phyloP scores from a whole-genome alignment of 1,284 basidiomycete species.

The Sphagnurus paluster region DNA sequence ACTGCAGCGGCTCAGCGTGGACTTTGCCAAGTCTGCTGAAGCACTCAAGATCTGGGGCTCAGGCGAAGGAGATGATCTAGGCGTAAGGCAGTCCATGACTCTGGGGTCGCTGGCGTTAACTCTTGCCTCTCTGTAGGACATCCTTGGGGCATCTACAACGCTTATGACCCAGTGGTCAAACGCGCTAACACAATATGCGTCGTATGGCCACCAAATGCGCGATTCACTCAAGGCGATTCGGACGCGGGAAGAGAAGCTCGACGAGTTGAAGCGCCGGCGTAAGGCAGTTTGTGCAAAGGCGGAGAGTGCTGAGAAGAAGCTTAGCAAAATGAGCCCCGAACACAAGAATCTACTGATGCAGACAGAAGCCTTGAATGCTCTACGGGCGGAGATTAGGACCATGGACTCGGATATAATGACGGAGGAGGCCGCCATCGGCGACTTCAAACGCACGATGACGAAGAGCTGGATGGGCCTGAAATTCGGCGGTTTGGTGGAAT shows the following conservation, averaged over 20 bases:
- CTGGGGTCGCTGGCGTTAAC: constrained; percentile 1
- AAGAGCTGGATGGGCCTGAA: constrained; percentile 82
- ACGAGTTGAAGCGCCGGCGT: constrained; percentile 74
- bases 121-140: constrained; percentile 54
- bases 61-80: constrained; percentile 87
- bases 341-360: constrained; percentile 85
- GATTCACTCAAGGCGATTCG: constrained; percentile 78
- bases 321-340: constrained; percentile 89
- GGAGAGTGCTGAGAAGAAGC: constrained; percentile 87
- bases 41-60: constrained; percentile 78
- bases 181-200: constrained; percentile 73
- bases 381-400: constrained; percentile 77
- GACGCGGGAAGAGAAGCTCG: constrained; percentile 82
- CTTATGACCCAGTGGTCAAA: constrained; percentile 72
- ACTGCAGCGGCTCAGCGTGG: constrained; percentile 62
- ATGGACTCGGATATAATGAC: constrained; percentile 84
- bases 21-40: constrained; percentile 74
- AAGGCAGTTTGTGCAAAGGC: constrained; percentile 71
- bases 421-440: constrained; percentile 82
- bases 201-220: constrained; percentile 74
- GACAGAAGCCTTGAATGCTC: constrained; percentile 71
- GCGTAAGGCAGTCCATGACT: constrained; percentile 42
- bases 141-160: constrained; percentile 70
- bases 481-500: constrained; percentile 86
- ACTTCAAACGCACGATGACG: constrained; percentile 78